phyloP scores from a whole-genome alignment of 1,284 basidiomycete genomes.

The Waitea zeae region DNA sequence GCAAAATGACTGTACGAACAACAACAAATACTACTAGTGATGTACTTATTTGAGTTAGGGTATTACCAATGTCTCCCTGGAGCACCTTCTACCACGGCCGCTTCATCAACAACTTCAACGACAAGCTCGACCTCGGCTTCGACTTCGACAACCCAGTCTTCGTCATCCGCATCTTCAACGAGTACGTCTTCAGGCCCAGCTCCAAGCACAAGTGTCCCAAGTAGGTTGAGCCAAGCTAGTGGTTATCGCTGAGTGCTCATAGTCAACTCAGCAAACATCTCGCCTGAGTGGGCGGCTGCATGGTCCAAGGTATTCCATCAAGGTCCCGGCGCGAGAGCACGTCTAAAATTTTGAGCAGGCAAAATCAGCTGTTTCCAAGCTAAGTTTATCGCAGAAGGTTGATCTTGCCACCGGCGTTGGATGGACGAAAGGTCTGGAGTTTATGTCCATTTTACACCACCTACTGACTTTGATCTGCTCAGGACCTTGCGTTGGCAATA shows the following conservation, averaged over 20 bases:
- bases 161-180: not conserved
- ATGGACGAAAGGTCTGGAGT: slow-evolving; percentile 19
- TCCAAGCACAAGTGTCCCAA: not conserved
- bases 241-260: slow-evolving; percentile 19
- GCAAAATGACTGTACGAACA: slow-evolving; percentile 25
- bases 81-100: too few species aligned
- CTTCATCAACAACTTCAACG: not conserved
- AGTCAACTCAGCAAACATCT: slow-evolving; percentile 21
- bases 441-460: not conserved
- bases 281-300: slow-evolving; percentile 34
- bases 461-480: not conserved
- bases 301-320: slow-evolving; percentile 25
- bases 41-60: slow-evolving; percentile 10
- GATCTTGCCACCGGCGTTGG: slow-evolving; percentile 34
- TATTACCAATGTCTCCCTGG: too few species aligned
- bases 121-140: not conserved
- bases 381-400: slow-evolving; percentile 35
- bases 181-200: not conserved
- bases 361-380: slow-evolving; percentile 24
- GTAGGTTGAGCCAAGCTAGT: slow-evolving; percentile 37
- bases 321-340: not conserved
- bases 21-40: slow-evolving; percentile 25
- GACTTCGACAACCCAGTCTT: not conserved
- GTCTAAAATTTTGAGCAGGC: slow-evolving; percentile 16
- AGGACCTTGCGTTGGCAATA: slow-evolving; percentile 57